Conservation (phyloP, 805 yeast species). For the Sugiyamaella valdiviana region DNA sequence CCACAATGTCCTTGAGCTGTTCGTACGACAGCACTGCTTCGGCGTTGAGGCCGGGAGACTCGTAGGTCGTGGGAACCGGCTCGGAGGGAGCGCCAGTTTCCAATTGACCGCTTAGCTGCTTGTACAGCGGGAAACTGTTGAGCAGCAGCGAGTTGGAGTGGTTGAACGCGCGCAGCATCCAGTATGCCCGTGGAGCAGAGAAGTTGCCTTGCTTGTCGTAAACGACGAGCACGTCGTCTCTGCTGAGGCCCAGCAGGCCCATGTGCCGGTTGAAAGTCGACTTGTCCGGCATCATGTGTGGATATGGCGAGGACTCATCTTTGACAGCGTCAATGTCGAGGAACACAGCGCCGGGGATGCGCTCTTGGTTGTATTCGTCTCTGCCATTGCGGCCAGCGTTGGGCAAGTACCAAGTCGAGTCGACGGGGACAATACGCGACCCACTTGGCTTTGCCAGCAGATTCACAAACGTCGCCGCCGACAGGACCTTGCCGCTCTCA, state of each 20-base stretch:
- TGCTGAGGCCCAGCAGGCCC: conserved; percentile 27
- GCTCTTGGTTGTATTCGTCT: conserved; percentile 43
- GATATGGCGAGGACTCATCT: conserved; percentile 56
- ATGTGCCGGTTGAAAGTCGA: conserved; percentile 47
- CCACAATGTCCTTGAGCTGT: conserved; percentile 54
- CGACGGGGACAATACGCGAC: conserved; percentile 46
- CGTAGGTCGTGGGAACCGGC: conserved; percentile 21
- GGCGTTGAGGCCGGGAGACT: conserved; percentile 31
- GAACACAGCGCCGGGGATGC: conserved; percentile 62
- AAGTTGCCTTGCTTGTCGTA: conserved; percentile 84
- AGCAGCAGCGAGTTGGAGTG: conserved; percentile 64
- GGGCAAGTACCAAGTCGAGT: conserved; percentile 92
- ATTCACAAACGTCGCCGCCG: conserved; percentile 1
- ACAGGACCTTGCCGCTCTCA: conserved; percentile 1
- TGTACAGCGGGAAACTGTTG: conserved; percentile 59
- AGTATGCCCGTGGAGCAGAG: conserved; percentile 85
- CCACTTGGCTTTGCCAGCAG: not conserved
- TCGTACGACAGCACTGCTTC: conserved; percentile 61
- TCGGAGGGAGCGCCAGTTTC: conserved; percentile 32
- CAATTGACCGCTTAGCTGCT: conserved; percentile 40
- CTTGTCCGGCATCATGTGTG: conserved; percentile 82
- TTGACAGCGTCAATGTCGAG: conserved; percentile 72
- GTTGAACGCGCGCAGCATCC: conserved; percentile 80
- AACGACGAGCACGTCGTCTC: conserved; percentile 58
- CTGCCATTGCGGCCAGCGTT: conserved; percentile 54